A percentile compares a stretch with the other conserved stretches of the same genome.
Evolutionary conservation across 768 basidiomycete genomes (phyloP).

Genomic region (Suillus ampliporus): DNA sequence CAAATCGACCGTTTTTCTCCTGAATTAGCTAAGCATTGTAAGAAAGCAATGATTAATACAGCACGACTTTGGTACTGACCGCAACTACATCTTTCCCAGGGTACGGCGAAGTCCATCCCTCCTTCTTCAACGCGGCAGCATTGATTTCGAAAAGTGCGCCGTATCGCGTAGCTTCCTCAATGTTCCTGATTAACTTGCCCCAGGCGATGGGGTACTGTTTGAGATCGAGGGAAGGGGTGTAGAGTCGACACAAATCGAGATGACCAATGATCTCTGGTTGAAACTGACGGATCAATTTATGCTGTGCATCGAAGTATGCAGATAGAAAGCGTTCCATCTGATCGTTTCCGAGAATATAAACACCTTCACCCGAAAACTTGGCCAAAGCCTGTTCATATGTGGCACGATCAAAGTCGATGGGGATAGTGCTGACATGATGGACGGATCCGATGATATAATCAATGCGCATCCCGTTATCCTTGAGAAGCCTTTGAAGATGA

Average conservation of each 20-base stretch:
- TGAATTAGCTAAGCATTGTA: constrained; percentile 63
- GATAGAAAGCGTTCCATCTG: constrained; percentile 55
- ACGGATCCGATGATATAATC: constrained; percentile 93
- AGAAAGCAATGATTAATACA: constrained; percentile 10
- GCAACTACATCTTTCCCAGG: constrained; percentile 79
- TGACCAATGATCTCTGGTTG: constrained; percentile 92
- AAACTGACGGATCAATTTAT: constrained; percentile 67
- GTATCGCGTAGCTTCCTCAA: constrained; percentile 72
- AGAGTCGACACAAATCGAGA: constrained; percentile 90
- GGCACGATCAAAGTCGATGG: constrained; percentile 88
- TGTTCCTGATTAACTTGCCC: constrained; percentile 74
- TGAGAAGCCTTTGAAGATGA: constrained; percentile 58
- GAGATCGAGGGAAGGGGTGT: constrained; percentile 66
- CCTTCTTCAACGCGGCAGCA: constrained; percentile 88
- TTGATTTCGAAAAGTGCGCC: constrained; percentile 95
- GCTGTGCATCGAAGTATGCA: constrained; percentile 88
- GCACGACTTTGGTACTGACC: constrained; percentile 49
- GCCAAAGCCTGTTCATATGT: constrained; percentile 71
- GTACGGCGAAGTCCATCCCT: constrained; percentile 82
- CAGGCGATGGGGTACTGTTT: constrained; percentile 62
- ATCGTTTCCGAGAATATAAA: constrained; percentile 27
- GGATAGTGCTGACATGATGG: constrained; percentile 86
- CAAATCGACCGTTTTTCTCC: constrained; percentile 71
- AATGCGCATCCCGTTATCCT: constrained; percentile 53
- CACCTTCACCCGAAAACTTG: constrained; percentile 39